Conservation (phyloP, 176 grass and related monocot species). For the Chrysopogon serrulatus region DNA sequence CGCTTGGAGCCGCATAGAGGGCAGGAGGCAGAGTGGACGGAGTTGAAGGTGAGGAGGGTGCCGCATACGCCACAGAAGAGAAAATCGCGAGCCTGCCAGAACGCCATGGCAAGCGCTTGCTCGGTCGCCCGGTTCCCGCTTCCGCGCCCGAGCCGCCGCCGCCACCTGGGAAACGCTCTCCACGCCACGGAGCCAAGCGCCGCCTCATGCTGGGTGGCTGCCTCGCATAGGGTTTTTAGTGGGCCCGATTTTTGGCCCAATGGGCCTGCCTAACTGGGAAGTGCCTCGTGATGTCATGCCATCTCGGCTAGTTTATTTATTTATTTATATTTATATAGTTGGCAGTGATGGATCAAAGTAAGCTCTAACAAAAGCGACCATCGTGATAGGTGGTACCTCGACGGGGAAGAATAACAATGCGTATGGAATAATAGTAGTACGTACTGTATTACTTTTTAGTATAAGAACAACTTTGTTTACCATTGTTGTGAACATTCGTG, state of each 20-base stretch:
- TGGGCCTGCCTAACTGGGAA: not conserved
- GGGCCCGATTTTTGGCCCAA: not conserved
- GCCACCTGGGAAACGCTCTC: not conserved
- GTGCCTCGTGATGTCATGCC: not conserved
- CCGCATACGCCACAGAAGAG: conserved; percentile 81
- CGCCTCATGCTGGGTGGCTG: too few relatives aligned
- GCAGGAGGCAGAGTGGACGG: conserved; percentile 45
- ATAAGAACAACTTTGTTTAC: not conserved
- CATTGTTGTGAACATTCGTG: not conserved
- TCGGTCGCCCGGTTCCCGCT: not conserved
- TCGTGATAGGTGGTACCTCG: not conserved
- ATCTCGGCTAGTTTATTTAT: not conserved
- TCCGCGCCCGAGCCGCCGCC: not conserved
- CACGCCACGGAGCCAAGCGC: not conserved
- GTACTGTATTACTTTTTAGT: not conserved
- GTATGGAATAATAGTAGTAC: not conserved
- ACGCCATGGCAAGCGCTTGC: conserved; percentile 41
- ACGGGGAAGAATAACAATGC: not conserved
- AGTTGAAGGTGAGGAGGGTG: conserved; percentile 66
- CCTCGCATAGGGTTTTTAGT: not conserved
- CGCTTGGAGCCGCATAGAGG: conserved; percentile 85
- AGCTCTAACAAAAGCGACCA: not conserved
- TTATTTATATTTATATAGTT: not conserved
- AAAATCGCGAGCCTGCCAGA: conserved; percentile 68
- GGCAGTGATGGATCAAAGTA: not conserved